These are phyloP conservation scores for Rhodotorula sphaerocarpa DNA, from an alignment of 768 basidiomycete species.

Conservation along the genomic window DNA sequence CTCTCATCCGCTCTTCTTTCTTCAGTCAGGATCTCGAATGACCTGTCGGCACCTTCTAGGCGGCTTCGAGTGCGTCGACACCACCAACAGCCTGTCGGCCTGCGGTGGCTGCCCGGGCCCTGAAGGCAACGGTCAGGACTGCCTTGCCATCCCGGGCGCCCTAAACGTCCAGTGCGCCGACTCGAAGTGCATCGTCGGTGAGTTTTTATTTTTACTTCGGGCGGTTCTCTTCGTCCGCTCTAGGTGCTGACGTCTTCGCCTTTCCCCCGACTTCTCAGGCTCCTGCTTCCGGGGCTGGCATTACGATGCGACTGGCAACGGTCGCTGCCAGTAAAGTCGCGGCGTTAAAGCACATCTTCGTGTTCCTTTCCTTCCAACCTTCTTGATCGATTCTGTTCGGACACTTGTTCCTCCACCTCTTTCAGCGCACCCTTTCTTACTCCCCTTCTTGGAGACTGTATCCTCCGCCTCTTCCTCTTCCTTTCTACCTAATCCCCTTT, in stretches of 20 bases:
- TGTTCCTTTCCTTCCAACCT: no score
- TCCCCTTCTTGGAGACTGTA: no score
- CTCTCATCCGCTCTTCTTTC: neutral
- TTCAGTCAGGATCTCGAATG: rapidly evolving
- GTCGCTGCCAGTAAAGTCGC: neutral
- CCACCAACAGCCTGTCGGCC: neutral
- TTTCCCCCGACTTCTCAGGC: neutral
- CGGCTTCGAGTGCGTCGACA: conserved; percentile 29
- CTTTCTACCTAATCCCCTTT: neutral
- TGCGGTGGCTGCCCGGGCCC: conserved; percentile 17
- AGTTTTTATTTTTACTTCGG: neutral
- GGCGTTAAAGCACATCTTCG: no score
- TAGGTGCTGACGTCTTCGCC: no score
- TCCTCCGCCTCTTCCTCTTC: no score
- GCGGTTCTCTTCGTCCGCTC: neutral
- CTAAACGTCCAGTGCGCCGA: conserved; percentile 13
- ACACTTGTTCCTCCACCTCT: no score
- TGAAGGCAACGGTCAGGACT: conserved; percentile 8
- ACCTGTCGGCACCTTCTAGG: neutral
- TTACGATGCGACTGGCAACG: neutral
- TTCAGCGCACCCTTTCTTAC: no score
- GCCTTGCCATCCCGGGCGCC: conserved; percentile 23
- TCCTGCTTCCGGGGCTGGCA: conserved; percentile 17
- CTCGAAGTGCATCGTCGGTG: conserved; percentile 11
- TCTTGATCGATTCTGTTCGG: no score